Conservation (phyloP, 345 rosid species). For the Hibiscus trionum region DNA sequence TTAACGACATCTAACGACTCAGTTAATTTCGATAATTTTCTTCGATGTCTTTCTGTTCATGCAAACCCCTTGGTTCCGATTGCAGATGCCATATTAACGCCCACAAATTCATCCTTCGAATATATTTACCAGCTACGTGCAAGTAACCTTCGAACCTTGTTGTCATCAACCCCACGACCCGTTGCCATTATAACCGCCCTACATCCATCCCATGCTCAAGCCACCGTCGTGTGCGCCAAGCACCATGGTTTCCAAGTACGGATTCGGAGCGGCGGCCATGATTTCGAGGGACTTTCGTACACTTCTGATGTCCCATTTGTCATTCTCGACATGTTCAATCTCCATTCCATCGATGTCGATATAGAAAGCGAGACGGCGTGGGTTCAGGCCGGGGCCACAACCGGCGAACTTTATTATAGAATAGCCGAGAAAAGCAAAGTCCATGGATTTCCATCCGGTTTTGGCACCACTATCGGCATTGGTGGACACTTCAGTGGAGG, state of each 20-base stretch:
- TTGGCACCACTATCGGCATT: not conserved
- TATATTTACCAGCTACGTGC: not conserved
- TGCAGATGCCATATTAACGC: not conserved
- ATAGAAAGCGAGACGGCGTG: conserved; percentile 41
- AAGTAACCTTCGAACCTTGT: not conserved
- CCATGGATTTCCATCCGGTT: conserved; percentile 57
- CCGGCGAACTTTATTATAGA: conserved; percentile 53
- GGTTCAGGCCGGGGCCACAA: conserved; percentile 63
- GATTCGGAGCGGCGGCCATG: conserved; percentile 75
- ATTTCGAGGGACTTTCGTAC: conserved; percentile 45
- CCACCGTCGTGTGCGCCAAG: conserved; percentile 42
- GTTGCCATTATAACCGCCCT: conserved; percentile 44
- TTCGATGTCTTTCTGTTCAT: not conserved
- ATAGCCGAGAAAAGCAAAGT: conserved; percentile 42
- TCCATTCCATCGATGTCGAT: conserved; percentile 42
- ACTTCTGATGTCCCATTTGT: conserved; percentile 34
- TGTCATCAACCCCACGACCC: conserved; percentile 47
- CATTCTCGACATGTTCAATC: conserved; percentile 47
- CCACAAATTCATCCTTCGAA: not conserved
- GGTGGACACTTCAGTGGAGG: conserved; percentile 4
- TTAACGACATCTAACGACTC: not conserved
- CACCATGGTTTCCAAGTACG: conserved; percentile 31
- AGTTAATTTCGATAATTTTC: not conserved
- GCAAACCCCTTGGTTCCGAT: not conserved
- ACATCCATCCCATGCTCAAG: conserved; percentile 52